Base-by-base conservation (phyloP, 306 rosid species). In the Trifolium subterraneum region DNA sequence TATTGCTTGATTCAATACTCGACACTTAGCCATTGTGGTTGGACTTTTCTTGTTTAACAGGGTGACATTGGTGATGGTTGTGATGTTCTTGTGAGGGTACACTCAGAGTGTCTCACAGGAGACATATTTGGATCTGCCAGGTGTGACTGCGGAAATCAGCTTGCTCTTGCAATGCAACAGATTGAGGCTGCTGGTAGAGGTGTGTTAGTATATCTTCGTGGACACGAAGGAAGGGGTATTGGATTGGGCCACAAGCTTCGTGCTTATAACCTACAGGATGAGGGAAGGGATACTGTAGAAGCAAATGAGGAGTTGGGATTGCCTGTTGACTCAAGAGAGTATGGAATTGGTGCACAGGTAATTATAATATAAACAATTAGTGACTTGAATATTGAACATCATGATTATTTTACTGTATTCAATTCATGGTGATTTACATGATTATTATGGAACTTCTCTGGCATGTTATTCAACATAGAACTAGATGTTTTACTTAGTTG, bases 301-400 rank as follows among this genome's bases (percentile, higher is more conserved):
- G 99, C 99, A 71, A 94, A 94, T 12, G 97, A 92, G 70, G 99
- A 94, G 65, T 75, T 94, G 76, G 99, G 99, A 58, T 79, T 94
- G 79, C 99, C 99, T 6, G 96, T 88, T 44, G 99, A 94, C 85
- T 92, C 97, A 2, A 93, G 99, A 5, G 97, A 94, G 72, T 94
- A 94, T 71, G 99, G 99, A 79, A 86, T 90, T 62, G 97, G 95
- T 55, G 97, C 99, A 39, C 96, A 94, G 97, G 99, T 92, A 88
- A 64, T 18, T 69, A 4, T 51, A 12, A 11, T 71, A 48, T n/a
- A 77, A 50, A 3, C 25, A 11, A 47, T 16, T 20, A 29, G 58
- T 20, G 23, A 55, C 29, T 70, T 64, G 64, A 48, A 60, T 18
- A 64, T 67, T 65, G 72, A 69, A 76, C 27, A 64, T 58, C 15